These are phyloP conservation scores for Pichia membranifaciens DNA, from an alignment of 805 yeast genomes.

Conservation along the genomic window DNA sequence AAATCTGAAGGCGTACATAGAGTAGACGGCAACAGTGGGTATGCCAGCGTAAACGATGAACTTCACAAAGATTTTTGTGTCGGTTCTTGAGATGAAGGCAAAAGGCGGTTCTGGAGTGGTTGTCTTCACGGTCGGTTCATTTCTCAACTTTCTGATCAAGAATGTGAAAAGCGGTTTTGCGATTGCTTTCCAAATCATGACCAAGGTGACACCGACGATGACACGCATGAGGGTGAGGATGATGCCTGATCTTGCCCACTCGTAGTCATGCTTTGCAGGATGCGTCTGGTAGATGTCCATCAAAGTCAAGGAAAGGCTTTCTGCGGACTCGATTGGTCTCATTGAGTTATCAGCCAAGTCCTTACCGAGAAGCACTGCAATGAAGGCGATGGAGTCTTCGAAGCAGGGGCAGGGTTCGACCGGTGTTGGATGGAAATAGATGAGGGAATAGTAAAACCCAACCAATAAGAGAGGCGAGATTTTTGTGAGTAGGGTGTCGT, in stretches of 20 bases:
- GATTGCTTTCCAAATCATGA: conserved; percentile 67
- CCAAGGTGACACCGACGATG: conserved; percentile 52
- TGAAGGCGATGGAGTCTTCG: conserved; percentile 89
- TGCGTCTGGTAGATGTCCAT: neutral
- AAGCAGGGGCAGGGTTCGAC: conserved; percentile 94
- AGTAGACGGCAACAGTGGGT: conserved; percentile 36
- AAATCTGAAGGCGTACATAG: neutral
- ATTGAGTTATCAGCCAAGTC: conserved; percentile 56
- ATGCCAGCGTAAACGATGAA: conserved; percentile 80
- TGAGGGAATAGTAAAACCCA: conserved; percentile 40
- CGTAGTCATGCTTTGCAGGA: neutral
- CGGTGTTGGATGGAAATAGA: conserved; percentile 75
- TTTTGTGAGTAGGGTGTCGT: conserved; percentile 8
- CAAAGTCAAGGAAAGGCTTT: neutral
- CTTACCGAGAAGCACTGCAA: conserved; percentile 79
- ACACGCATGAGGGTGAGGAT: conserved; percentile 41
- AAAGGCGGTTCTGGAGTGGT: conserved; percentile 26
- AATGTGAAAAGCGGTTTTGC: conserved; percentile 57
- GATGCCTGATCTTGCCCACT: conserved; percentile 35
- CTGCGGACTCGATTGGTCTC: conserved; percentile 10
- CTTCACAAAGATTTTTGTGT: conserved; percentile 71
- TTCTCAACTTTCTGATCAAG: neutral
- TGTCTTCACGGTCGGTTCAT: neutral
- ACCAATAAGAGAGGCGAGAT: conserved; percentile 34
- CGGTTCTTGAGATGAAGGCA: conserved; percentile 58